Percentiles rank a stretch among this genome's conserved stretches.
Evolutionary conservation across 108 stramenopile species (phyloP).

Genomic region (Nitzschia sp.): DNA sequence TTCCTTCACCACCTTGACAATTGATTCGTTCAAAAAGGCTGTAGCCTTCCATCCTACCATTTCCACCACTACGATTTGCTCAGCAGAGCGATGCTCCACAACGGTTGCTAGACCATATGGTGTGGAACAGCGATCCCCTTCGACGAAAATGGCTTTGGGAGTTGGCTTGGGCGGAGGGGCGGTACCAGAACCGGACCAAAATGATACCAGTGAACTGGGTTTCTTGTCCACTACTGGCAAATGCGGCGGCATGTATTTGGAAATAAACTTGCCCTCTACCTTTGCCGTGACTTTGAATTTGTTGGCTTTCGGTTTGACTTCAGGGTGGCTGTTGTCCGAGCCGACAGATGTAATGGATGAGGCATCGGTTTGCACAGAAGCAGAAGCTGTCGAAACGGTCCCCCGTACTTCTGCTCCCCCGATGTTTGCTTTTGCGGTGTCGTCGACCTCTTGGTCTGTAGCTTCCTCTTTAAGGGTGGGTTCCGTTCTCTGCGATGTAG

Average conservation of each 20-base stretch:
- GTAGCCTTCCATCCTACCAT: conserved; percentile 71
- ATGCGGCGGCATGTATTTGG: conserved; percentile 65
- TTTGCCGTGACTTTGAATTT: conserved; percentile 42
- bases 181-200: conserved; percentile 39
- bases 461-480: not conserved
- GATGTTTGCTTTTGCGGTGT: not conserved
- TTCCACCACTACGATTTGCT: conserved; percentile 69
- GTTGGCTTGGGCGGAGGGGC: conserved; percentile 38
- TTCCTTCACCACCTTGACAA: conserved; percentile 56
- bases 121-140: conserved; percentile 75
- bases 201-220: conserved; percentile 67
- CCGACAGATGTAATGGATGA: conserved; percentile 22
- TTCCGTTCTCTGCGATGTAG: not conserved
- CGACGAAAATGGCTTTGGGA: conserved; percentile 31
- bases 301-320: not conserved
- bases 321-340: conserved; percentile 16
- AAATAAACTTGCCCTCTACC: conserved; percentile 60
- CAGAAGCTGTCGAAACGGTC: not conserved
- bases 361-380: not conserved
- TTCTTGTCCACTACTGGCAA: conserved; percentile 68
- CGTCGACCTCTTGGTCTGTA: not conserved
- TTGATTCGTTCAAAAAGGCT: conserved; percentile 61
- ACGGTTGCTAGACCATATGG: conserved; percentile 77
- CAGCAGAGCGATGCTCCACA: conserved; percentile 58
- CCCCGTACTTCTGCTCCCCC: not conserved